These are phyloP conservation scores for Claviceps quebecensis DNA, from an alignment of 2,329 filamentous ascomycete species.

Conservation along the genomic window DNA sequence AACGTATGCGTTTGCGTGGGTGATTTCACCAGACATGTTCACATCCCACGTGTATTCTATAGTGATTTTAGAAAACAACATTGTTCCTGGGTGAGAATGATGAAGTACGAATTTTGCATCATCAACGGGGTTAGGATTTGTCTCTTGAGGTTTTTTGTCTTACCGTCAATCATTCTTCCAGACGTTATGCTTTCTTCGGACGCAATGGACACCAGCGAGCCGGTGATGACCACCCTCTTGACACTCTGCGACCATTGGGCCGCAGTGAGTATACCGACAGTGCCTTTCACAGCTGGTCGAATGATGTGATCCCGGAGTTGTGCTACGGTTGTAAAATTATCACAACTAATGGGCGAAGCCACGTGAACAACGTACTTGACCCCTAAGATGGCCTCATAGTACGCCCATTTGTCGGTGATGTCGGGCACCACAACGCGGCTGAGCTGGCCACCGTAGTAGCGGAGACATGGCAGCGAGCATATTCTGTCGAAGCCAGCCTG, in stretches of 20 bases:
- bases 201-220: slow-evolving; percentile 17
- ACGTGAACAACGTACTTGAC: slow-evolving; percentile 23
- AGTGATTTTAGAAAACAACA: background rate
- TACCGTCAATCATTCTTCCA: background rate
- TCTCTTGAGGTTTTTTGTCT: fast-evolving
- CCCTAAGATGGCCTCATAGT: slow-evolving; percentile 24
- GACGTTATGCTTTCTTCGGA: background rate
- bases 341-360: slow-evolving; percentile 12
- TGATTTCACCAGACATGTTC: slow-evolving; percentile 14
- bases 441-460: slow-evolving; percentile 7
- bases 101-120: too few species aligned
- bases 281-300: slow-evolving; percentile 22
- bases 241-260: slow-evolving; percentile 20
- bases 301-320: slow-evolving; percentile 9
- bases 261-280: slow-evolving; percentile 21
- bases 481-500: slow-evolving; percentile 8
- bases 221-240: slow-evolving; percentile 29
- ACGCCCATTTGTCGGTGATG: slow-evolving; percentile 21
- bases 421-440: slow-evolving; percentile 21
- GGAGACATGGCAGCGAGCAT: slow-evolving; percentile 3
- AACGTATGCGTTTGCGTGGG: slow-evolving; percentile 20
- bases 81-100: too few species aligned
- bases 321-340: background rate
- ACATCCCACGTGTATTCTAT: background rate
- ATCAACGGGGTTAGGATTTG: background rate